Conservation (phyloP, 2,329 filamentous ascomycete genomes). For the Colletotrichum zoysiae region DNA sequence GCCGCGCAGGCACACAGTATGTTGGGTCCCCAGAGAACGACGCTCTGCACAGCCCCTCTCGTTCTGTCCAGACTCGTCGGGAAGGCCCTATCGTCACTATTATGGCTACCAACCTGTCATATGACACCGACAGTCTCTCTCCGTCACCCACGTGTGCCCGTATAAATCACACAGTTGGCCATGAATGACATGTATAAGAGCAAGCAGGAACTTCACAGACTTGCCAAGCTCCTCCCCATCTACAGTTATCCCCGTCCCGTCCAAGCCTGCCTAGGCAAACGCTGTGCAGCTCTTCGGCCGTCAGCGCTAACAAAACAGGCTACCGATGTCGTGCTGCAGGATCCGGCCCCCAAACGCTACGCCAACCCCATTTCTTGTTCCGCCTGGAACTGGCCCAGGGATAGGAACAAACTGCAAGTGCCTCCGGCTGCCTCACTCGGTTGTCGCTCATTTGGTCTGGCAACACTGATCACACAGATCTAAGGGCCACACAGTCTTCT, state of each 20-base stretch:
- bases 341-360: constrained; percentile 12
- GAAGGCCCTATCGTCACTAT: background rate
- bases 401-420: background rate
- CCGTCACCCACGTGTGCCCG: background rate
- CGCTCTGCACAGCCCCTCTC: constrained; percentile 2
- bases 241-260: background rate
- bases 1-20: background rate
- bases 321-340: constrained; percentile 1
- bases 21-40: background rate
- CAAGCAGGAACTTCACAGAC: background rate
- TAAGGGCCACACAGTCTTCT: background rate
- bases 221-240: constrained; percentile 2
- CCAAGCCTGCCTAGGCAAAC: background rate
- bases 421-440: constrained; percentile 17
- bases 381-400: background rate
- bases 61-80: background rate
- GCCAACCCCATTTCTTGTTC: background rate
- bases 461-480: background rate
- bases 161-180: background rate
- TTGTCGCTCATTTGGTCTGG: background rate
- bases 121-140: background rate
- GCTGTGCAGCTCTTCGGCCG: background rate
- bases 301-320: constrained; percentile 2
- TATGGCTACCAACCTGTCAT: background rate
- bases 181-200: background rate